A percentile compares a stretch with the other conserved stretches of the same genome.
These are phyloP conservation scores for Plasmopara viticola DNA, from an alignment of 352 stramenopile species.

Conservation along the genomic window DNA sequence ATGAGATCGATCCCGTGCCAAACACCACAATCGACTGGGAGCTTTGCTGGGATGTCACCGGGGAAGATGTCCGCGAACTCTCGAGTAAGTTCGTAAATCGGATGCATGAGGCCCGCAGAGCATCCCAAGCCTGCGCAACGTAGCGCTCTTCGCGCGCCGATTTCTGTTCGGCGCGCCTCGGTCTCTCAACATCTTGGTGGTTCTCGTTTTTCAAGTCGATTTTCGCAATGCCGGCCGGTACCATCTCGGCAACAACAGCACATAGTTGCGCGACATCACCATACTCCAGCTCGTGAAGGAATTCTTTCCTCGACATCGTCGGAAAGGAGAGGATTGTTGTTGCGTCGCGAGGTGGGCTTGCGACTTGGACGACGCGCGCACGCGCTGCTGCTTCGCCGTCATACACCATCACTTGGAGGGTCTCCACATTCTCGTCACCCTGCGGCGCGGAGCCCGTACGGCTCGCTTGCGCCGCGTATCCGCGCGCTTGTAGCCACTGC, in stretches of 20 bases:
- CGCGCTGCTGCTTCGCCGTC: no score
- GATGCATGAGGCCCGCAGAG: background rate
- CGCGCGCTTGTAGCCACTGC: no score
- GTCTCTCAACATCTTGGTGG: no score
- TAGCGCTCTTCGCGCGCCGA: slow-evolving; percentile 1
- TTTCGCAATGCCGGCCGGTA: background rate
- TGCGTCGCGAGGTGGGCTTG: slow-evolving; percentile 4
- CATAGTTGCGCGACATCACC: background rate
- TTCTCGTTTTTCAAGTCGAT: background rate
- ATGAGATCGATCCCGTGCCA: slow-evolving; percentile 10
- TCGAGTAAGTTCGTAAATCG: slow-evolving; percentile 4
- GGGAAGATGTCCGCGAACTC: slow-evolving; percentile 18
- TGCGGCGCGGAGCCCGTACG: no score
- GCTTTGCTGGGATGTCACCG: slow-evolving; percentile 10
- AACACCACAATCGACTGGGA: slow-evolving; percentile 5
- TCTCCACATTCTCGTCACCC: background rate
- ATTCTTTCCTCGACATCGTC: slow-evolving; percentile 3
- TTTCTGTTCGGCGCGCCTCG: slow-evolving; percentile 1
- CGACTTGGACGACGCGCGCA: background rate
- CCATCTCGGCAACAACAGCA: background rate
- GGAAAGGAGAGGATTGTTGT: background rate
- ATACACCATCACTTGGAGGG: no score
- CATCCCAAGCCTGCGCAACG: background rate
- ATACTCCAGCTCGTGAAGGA: slow-evolving; percentile 1
- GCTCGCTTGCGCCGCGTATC: no score